Base-by-base conservation (phyloP, 208 protist genomes). In the Crithidia bombi region DNA sequence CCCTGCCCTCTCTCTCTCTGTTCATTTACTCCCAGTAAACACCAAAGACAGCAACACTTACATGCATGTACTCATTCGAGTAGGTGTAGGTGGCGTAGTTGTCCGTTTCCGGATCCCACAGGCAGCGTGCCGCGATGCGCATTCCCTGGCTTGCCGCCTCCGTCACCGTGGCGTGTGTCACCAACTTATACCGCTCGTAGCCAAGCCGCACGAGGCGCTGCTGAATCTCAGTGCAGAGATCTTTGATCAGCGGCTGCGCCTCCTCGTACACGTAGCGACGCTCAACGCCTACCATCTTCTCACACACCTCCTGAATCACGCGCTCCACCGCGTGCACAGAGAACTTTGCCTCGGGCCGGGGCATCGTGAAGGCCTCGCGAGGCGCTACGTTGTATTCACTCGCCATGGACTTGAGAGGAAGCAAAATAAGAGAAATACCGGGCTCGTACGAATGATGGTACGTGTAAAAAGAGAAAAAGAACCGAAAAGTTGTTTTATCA, bases 81-180 rank as follows among this genome's bases (percentile, higher is more conserved):
- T 90, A 86, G 17, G 85, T 92, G 79, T 85, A 88, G 12, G 84
- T 46, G 12, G 92, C 92, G 75, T 94, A 96, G 72, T 95, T 95
- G 75, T 97, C 93, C 49, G 84, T 93, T 26, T 93, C 90, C 9
- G 92, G 90, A 68, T 98, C 94, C 92, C 94, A 98, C 69, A 98
- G 57, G 57, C 89, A 96, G 28, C 92, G 85, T 12, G 89, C 93
- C 12, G 82, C 85, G 43, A 98, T 82, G 21, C 94, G 82, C 44
- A 97, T 85, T 36, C 94, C 92, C 69, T 98, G 94, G 32, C 90
- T 79, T 17, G 80, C 81, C 2, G 92, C 87, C 71, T 96, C 90
- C 5, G 88, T 89, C 21, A 98, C 79, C 3, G 76, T 84, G 19
- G 82, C 78, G 67, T 98, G 94, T 1, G 91, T 95, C 12, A 98